Evolutionary conservation across 192 early-diverging fungal species (phyloP), one percentile per base, ranked within the genome.

Genomic region (Entomortierella parvispora): DNA sequence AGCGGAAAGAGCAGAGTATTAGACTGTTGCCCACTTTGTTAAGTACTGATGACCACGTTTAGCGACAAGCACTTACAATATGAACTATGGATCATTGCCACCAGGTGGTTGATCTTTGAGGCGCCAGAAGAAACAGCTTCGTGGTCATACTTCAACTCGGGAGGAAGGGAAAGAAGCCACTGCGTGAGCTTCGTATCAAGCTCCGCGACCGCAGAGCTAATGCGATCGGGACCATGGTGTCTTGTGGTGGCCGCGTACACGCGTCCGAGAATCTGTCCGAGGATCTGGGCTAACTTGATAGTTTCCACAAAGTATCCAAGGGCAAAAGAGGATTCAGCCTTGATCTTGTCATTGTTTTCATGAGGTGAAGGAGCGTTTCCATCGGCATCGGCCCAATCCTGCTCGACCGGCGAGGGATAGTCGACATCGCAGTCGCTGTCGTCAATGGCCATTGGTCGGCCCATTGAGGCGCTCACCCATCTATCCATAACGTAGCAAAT

Each of bases 401-500:
- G 68, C 17, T 83, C 81, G 2, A 76, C 62, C 12, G 70, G 43
- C 17, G 68, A 62, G 8, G 87, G 87, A 51, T 72, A 83, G 14
- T 80, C 71, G 4, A 83, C 85, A 79, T 88, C 87, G 18, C 81
- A 83, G 66, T 88, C 87, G 45, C 75, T 70, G 33, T 88, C 82
- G 45, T 82, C 71, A 44, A 88, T 88, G 1, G 78, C 81, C n/a
- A 84, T 34, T 9, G 87, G 87, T 56, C 83, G 76, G n/a, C 87
- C 87, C 22, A 82, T 70, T 26, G 82, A 50, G 18, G 87, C 79
- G 40, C 87, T 74, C 47, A 69, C 81, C 86, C 59, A 85, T 34
- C 89, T 83, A 62, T 94, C 93, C 63, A 92, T 81, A 22, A 91
- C 81, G 42, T 90, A 94, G 54, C 88, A 92, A 10, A 83, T 82